Conservation (phyloP, 2,329 filamentous ascomycete genomes). For the Parafenestella ontariensis region DNA sequence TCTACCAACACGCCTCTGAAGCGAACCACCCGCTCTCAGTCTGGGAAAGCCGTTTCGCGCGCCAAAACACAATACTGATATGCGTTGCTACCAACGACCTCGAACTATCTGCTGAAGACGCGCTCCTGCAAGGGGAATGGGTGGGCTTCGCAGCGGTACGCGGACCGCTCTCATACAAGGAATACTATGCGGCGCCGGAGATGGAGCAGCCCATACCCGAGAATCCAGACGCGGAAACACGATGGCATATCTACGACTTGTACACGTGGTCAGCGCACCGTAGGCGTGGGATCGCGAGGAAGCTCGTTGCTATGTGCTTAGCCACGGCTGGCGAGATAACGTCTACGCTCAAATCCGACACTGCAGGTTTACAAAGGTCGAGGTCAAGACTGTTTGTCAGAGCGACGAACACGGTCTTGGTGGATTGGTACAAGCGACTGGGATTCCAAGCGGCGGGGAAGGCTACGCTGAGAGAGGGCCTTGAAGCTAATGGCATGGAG, state of each 20-base stretch:
- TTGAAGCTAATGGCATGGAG: conserved; percentile 17
- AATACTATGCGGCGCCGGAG: conserved; percentile 21
- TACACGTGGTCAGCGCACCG: conserved; percentile 23
- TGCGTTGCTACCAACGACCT: conserved; percentile 5
- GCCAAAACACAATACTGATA: conserved; percentile 4
- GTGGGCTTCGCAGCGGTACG: conserved; percentile 21
- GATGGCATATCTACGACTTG: conserved; percentile 28
- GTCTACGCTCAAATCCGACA: background rate
- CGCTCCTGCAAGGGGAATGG: conserved; percentile 24
- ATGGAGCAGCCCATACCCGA: conserved; percentile 15
- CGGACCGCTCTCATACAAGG: conserved; percentile 18
- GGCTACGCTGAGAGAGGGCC: conserved; percentile 16
- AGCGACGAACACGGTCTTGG: conserved; percentile 9
- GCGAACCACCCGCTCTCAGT: conserved; percentile 8
- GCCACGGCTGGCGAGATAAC: background rate
- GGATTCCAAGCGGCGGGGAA: conserved; percentile 19
- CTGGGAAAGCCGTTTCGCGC: conserved; percentile 19
- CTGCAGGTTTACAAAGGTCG: conserved; percentile 4
- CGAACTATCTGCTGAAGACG: background rate
- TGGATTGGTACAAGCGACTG: conserved; percentile 19
- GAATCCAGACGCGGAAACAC: conserved; percentile 13
- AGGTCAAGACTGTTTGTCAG: conserved; percentile 22
- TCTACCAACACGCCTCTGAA: conserved; percentile 19
- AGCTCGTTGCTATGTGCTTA: conserved; percentile 11
- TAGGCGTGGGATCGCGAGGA: conserved; percentile 14